phyloP scores from a whole-genome alignment of 1,284 basidiomycete genomes.

The Exsudoporus floridanus region DNA sequence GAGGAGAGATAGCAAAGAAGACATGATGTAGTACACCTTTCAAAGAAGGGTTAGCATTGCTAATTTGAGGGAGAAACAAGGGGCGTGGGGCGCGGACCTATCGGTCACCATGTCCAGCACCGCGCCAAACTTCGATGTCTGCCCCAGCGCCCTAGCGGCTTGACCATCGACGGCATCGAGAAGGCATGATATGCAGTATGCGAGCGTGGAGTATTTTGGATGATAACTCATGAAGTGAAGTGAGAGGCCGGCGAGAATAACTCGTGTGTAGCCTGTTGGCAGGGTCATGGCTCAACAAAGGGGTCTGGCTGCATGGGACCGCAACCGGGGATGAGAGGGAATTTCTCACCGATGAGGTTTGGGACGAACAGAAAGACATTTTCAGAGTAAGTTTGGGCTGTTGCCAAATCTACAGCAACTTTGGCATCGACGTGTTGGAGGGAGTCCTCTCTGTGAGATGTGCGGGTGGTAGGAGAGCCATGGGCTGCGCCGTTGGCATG shows the following conservation, averaged over 20 bases:
- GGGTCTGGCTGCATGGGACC: background rate
- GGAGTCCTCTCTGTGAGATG: conserved; percentile 32
- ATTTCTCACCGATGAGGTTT: conserved; percentile 82
- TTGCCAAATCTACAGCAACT: conserved; percentile 79
- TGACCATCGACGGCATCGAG: conserved; percentile 96
- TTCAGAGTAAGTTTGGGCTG: conserved; percentile 79
- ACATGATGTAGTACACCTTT: conserved; percentile 93
- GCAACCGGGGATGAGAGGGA: background rate
- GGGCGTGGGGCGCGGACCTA: conserved; percentile 52
- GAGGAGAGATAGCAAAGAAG: conserved; percentile 92
- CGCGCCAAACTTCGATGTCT: conserved; percentile 95
- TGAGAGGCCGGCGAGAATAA: conserved; percentile 88
- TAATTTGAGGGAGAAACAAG: background rate
- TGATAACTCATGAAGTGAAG: conserved; percentile 94
- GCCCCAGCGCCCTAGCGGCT: conserved; percentile 86
- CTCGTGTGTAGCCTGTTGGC: conserved; percentile 79
- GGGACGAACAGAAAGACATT: conserved; percentile 97
- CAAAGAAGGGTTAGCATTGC: background rate
- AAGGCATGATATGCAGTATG: conserved; percentile 91
- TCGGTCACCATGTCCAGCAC: conserved; percentile 99
- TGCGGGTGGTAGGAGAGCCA: conserved; percentile 11
- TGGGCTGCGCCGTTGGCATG: conserved; percentile 29
- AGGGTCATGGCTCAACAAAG: conserved; percentile 4
- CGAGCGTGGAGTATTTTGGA: conserved; percentile 88
- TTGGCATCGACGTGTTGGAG: conserved; percentile 76